Evolutionary conservation across 2,329 filamentous ascomycete species (phyloP), one percentile per base, ranked within the genome.

Genomic region (Nothophaeocryptopus gaeumannii): DNA sequence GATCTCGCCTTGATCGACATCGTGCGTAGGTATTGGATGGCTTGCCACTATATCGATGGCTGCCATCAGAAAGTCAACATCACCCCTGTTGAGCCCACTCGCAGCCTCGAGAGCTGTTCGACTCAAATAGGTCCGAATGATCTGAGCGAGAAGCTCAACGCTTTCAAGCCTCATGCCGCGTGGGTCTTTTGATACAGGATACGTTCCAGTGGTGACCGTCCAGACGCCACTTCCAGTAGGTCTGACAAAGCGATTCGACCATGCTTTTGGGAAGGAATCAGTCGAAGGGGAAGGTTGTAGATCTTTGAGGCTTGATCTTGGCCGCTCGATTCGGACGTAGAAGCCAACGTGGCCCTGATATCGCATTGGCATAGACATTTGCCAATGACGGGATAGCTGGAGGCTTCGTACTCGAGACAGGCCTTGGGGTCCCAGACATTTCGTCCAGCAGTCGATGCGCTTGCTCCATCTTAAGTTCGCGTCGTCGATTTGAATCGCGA

Each of bases 311-410:
- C 50, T 45, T 5, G 34, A 37, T 15, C 33, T 45, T n/a, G 38
- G 39, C 33, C 52, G 37, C 15, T 59, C 56, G 4, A 64, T 30
- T 10, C 52, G 52, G 1, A 65, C 15, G 37, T 65, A 63, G 45
- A 65, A 65, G 5, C 61, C 62, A 1, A 63, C 60, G 37, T 63
- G 60, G 8, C 60, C 59, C 47, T 63, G 55, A 46, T 54, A 56
- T 13, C 58, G 53, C 35, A 55, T 53, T 1, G 60, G 61, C 20
- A 46, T 41, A 1, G 40, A 43, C 8, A 59, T 45, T 9, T 44
- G 39, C 62, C 62, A 65, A 39, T 63, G 60, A 3, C 56, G 54
- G 36, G 50, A 54, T 10, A 63, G 50, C 35, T 60, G 56, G 5
- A 65, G 29, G 16, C 48, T 57, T 5, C 47, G 45, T 14, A 63